phyloP scores from a whole-genome alignment of 441 rosid genomes.

The Pelargonium fulgidum region DNA sequence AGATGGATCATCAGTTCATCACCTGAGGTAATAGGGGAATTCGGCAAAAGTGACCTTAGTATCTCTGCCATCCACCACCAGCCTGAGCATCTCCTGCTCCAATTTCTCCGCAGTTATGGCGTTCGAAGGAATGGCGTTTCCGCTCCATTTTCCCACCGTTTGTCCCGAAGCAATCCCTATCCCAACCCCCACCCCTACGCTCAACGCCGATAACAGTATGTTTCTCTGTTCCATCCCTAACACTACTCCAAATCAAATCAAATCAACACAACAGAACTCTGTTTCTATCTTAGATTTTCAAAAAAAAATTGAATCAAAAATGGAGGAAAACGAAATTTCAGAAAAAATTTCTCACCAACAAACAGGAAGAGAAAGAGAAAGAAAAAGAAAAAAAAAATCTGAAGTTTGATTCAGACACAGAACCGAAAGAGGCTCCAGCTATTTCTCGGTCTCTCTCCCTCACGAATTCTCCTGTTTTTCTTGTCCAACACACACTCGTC shows the following conservation, averaged over 20 bases:
- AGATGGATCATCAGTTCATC: background rate
- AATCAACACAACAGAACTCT: background rate
- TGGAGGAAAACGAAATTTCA: background rate
- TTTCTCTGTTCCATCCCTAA: conserved; percentile 56
- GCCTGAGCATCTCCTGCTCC: conserved; percentile 57
- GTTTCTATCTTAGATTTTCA: too few species aligned
- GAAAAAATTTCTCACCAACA: background rate
- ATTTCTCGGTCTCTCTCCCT: conserved; percentile 3
- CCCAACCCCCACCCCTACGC: conserved; percentile 67
- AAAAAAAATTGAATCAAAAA: background rate
- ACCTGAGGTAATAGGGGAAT: conserved; percentile 73
- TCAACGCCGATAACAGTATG: conserved; percentile 50
- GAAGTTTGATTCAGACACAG: background rate
- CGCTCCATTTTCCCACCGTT: conserved; percentile 47
- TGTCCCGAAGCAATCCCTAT: conserved; percentile 30
- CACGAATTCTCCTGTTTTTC: conserved; percentile 1
- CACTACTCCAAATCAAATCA: background rate
- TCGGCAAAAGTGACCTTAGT: conserved; percentile 57
- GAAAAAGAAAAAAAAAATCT: background rate
- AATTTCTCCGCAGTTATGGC: conserved; percentile 38
- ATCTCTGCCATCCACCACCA: conserved; percentile 55
- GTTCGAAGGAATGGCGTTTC: conserved; percentile 25
- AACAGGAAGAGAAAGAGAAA: background rate
- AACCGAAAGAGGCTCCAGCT: background rate
- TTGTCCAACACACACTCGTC: background rate